Conservation (phyloP, 768 basidiomycete genomes). For the Mycena chlorophos region DNA sequence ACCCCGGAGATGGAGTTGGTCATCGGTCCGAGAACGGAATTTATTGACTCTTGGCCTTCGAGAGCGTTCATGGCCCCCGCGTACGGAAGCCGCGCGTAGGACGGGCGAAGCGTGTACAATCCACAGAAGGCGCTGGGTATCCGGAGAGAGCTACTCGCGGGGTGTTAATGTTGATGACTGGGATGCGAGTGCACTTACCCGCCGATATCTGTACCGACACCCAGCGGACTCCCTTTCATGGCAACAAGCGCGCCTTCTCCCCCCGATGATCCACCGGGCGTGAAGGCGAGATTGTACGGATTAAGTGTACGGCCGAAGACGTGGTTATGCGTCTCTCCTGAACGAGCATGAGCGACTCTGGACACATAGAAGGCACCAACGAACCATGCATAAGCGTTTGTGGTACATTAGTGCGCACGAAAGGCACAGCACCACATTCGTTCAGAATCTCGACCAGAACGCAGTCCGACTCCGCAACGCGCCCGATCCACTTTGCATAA, state of each 20-base stretch:
- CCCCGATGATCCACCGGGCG: conserved; percentile 64
- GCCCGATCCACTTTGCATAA: conserved; percentile 56
- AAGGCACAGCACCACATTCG: conserved; percentile 58
- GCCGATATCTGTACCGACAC: conserved; percentile 65
- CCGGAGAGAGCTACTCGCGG: conserved; percentile 46
- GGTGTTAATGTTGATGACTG: background rate
- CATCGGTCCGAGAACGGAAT: conserved; percentile 60
- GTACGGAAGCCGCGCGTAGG: conserved; percentile 57
- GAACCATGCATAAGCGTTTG: conserved; percentile 44
- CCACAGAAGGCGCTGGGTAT: conserved; percentile 60
- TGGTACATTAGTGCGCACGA: conserved; percentile 56
- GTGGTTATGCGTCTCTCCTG: conserved; percentile 63
- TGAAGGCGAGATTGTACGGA: conserved; percentile 57
- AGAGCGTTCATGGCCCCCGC: conserved; percentile 50
- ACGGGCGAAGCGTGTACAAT: conserved; percentile 59
- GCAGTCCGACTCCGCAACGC: conserved; percentile 45
- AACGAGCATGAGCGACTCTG: too few species aligned
- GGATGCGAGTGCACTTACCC: conserved; percentile 38
- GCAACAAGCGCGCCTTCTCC: conserved; percentile 68
- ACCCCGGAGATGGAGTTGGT: conserved; percentile 51
- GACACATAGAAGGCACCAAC: too few species aligned
- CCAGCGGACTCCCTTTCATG: conserved; percentile 58
- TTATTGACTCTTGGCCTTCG: conserved; percentile 57
- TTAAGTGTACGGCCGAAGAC: conserved; percentile 64
- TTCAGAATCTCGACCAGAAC: conserved; percentile 54